These are phyloP conservation scores for Apostasia shenzhenica DNA, from an alignment of 106 monocot genomes.

Conservation along the genomic window DNA sequence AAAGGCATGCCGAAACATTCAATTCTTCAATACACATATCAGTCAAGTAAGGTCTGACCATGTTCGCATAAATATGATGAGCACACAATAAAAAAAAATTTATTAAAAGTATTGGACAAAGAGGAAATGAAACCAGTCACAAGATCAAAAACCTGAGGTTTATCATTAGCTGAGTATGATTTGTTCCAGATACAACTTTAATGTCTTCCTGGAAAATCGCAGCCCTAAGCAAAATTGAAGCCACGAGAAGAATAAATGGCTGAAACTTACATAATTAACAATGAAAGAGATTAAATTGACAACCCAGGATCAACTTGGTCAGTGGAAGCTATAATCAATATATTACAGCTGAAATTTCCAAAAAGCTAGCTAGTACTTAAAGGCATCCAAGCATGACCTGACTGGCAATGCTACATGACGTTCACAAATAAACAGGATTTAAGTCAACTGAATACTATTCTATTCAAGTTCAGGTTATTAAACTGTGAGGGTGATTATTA, in stretches of 20 bases:
- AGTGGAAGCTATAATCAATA: too few species aligned
- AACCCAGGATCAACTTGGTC: too few species aligned
- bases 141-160: conserved; percentile 51
- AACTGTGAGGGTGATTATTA: too few species aligned
- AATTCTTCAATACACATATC: conserved; percentile 42
- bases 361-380: too few species aligned
- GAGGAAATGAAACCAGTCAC: neutral
- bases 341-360: too few species aligned
- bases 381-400: too few species aligned
- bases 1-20: conserved; percentile 53
- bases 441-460: too few species aligned
- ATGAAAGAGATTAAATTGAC: too few species aligned
- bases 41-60: conserved; percentile 66
- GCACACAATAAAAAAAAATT: conserved; percentile 2
- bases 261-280: neutral
- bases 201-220: conserved; percentile 87
- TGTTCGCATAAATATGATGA: conserved; percentile 1
- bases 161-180: conserved; percentile 42
- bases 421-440: too few species aligned
- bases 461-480: too few species aligned
- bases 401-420: too few species aligned
- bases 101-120: neutral
- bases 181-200: conserved; percentile 41
- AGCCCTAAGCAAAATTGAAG: conserved; percentile 30
- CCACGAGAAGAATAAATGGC: conserved; percentile 1